Evolutionary conservation across 2,329 filamentous ascomycete species (phyloP).

Genomic region (Blastomyces silverae): DNA sequence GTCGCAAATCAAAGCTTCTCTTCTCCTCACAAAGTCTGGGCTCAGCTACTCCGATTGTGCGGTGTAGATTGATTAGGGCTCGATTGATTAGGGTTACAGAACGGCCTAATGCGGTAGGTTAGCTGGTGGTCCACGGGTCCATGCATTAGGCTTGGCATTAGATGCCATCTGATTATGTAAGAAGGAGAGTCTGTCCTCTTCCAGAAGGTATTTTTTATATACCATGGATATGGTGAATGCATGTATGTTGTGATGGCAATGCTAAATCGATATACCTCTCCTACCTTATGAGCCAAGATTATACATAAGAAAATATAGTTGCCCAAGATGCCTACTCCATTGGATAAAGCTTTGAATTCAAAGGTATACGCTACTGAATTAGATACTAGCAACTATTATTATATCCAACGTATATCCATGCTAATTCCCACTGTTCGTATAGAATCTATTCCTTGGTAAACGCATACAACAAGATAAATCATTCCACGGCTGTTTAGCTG

Average conservation of each 20-base stretch:
- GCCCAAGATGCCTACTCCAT: slow-evolving; percentile 57
- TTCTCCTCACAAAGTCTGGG: slow-evolving; percentile 17
- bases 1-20: slow-evolving; percentile 18
- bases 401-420: slow-evolving; percentile 17
- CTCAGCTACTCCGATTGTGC: slow-evolving; percentile 17
- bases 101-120: not conserved
- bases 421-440: slow-evolving; percentile 20
- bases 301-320: not conserved
- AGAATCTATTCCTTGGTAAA: slow-evolving; percentile 66
- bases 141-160: not conserved
- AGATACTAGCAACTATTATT: too few relatives aligned
- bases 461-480: slow-evolving; percentile 7
- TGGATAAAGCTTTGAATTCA: slow-evolving; percentile 63
- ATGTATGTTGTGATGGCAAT: not conserved
- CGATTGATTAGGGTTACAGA: not conserved
- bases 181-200: slow-evolving; percentile 7
- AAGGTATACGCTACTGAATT: slow-evolving; percentile 47
- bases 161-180: not conserved
- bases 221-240: not conserved
- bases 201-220: slow-evolving; percentile 19
- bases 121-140: too few relatives aligned
- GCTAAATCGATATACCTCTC: not conserved
- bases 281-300: not conserved
- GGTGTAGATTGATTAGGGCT: slow-evolving; percentile 26
- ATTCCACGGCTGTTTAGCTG: slow-evolving; percentile 11